These are phyloP conservation scores for Pseudogymnoascus sp. DNA, from an alignment of 2,329 filamentous ascomycete genomes.

Conservation along the genomic window DNA sequence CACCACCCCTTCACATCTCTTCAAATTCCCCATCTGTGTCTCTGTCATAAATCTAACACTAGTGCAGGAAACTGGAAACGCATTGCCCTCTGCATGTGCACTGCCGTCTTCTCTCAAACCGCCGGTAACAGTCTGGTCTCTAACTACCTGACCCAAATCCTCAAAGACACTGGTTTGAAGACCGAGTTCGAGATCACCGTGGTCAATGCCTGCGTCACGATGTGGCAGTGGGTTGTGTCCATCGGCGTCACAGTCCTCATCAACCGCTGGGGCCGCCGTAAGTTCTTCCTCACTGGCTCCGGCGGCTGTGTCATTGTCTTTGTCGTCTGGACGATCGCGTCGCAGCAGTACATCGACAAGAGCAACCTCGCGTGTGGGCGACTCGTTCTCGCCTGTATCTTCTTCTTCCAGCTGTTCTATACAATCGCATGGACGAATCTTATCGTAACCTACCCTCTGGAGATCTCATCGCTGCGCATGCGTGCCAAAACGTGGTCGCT, in stretches of 20 bases:
- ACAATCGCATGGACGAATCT: conserved; percentile 37
- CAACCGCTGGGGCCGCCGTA: conserved; percentile 31
- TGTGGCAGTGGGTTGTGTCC: conserved; percentile 37
- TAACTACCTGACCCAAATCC: conserved; percentile 33
- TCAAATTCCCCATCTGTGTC: conserved; percentile 20
- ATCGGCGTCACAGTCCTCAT: conserved; percentile 31
- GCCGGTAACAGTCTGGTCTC: conserved; percentile 36
- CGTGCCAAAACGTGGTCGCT: conserved; percentile 36
- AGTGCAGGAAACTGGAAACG: conserved; percentile 32
- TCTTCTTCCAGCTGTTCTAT: conserved; percentile 35
- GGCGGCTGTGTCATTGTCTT: conserved; percentile 29
- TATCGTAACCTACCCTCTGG: conserved; percentile 36
- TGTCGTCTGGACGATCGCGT: conserved; percentile 34
- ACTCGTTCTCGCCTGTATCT: conserved; percentile 35
- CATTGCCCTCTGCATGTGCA: conserved; percentile 33
- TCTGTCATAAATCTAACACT: conserved; percentile 15
- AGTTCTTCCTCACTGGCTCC: conserved; percentile 33
- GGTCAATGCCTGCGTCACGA: conserved; percentile 33
- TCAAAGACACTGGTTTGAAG: conserved; percentile 33
- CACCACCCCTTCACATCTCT: not conserved
- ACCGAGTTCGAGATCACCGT: conserved; percentile 33
- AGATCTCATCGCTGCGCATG: conserved; percentile 35
- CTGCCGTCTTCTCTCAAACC: conserved; percentile 34
- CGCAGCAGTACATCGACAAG: conserved; percentile 31
- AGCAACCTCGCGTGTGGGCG: conserved; percentile 27